These are phyloP conservation scores for Chlamydomonas applanata DNA, from an alignment of 139 green algal species.

Conservation along the genomic window DNA sequence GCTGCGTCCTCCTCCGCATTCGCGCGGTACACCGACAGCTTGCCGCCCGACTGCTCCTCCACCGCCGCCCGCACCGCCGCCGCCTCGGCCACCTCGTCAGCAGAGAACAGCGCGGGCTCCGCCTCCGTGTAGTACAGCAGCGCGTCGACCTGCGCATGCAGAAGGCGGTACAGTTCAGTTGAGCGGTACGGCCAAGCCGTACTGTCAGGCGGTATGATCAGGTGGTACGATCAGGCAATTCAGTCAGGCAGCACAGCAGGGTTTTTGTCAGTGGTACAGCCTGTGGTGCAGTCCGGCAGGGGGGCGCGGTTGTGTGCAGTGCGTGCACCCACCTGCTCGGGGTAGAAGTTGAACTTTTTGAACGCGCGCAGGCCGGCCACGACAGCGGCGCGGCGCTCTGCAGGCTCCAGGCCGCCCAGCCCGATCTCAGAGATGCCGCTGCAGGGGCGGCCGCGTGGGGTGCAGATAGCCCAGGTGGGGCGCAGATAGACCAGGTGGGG, in stretches of 20 bases:
- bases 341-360: constrained; percentile 42
- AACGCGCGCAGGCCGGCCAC: constrained; percentile 25
- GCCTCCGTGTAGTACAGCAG: constrained; percentile 39
- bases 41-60: constrained; percentile 32
- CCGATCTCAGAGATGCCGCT: constrained; percentile 38
- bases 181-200: no score
- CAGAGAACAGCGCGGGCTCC: constrained; percentile 1
- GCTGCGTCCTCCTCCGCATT: constrained; percentile 36
- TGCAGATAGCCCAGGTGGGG: no score
- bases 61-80: constrained; percentile 21
- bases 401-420: constrained; percentile 24
- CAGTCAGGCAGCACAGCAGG: no score
- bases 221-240: no score
- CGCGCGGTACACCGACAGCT: constrained; percentile 33
- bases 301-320: no score
- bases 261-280: no score
- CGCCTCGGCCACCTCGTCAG: constrained; percentile 31
- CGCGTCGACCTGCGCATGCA: constrained; percentile 18
- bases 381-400: constrained; percentile 12
- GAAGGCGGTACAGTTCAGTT: neutral
- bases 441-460: no score
- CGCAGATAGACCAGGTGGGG: neutral
- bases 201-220: no score
- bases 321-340: constrained; percentile 34
- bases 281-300: no score